Base-by-base conservation (phyloP, 768 basidiomycete genomes). In the Infundibulicybe gibba region DNA sequence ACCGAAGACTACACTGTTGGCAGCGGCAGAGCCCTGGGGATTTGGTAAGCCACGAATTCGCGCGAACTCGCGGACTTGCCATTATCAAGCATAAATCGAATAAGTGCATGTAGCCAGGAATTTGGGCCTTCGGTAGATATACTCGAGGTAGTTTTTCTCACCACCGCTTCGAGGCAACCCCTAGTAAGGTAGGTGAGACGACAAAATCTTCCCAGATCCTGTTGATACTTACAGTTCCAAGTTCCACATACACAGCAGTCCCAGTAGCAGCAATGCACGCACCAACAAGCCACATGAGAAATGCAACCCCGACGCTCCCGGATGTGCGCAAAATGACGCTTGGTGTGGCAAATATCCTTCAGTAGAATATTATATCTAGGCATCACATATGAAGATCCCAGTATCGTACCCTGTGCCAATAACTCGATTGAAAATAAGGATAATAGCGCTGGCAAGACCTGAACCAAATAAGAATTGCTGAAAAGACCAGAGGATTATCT, bases 111-210 rank as follows among this genome's bases (percentile, higher is more conserved):
- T 81, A 13, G 67, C 70, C 56, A 89, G 61, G 54, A 81, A 85
- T 41, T 69, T 74, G 5, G 86, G 87, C 3, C 69, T 69, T 40
- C 76, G 68, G 61, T 77, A 88, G 14, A 87, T 75, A 57, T 73
- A 86, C 50, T 87, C 84, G 32, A 89, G 63, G 54, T 88, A 89
- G 43, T 81, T 85, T 66, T 87, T 88, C 67, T 88, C 86, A 2
- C 83, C 87, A 1, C 87, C 87, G 45, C 74, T 87, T 3, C 79
- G 69, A 2, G 87, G 87, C 2, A 89, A 68, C n/a, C 79, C 84
- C 83, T 87, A 47, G 44, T 37, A 48, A 16, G 25, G 37, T 3
- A 10, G 11, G 16, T 34, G 42, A 17, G 41, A 41, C 32, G 37
- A n/a, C 12, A 44, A 19, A 43, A 32, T 3, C n/a, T 8, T 17